phyloP scores from a whole-genome alignment of 768 basidiomycete genomes.

The Imleria badia region DNA sequence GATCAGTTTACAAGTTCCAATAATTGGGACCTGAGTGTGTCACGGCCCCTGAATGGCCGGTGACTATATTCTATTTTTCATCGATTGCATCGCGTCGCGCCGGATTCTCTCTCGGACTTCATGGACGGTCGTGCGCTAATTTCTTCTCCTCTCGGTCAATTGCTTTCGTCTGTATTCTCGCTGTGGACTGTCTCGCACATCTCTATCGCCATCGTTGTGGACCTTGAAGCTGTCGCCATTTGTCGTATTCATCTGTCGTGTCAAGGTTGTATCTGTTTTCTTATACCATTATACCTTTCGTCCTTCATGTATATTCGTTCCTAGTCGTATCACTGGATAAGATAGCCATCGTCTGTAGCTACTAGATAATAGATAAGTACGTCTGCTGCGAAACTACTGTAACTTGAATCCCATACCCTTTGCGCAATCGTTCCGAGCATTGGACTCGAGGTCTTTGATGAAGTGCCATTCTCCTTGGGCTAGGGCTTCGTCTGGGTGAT shows the following conservation, averaged over 20 bases:
- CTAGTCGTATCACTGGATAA: neutral
- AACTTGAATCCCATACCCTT: too few species aligned
- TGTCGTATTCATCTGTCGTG: conserved; percentile 16
- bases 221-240: conserved; percentile 1
- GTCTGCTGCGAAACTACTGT: neutral
- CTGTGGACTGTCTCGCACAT: conserved; percentile 8
- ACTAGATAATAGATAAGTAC: neutral
- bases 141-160: neutral
- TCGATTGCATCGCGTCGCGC: conserved; percentile 4
- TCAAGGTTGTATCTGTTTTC: neutral
- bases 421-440: too few species aligned
- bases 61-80: conserved; percentile 18
- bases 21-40: conserved; percentile 10
- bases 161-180: conserved; percentile 13
- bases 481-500: too few species aligned
- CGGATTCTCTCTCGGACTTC: conserved; percentile 7
- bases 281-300: neutral
- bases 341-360: conserved; percentile 1
- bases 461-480: too few species aligned
- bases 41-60: neutral
- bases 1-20: conserved; percentile 12
- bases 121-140: conserved; percentile 13
- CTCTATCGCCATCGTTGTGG: conserved; percentile 6
- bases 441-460: too few species aligned
- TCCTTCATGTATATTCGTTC: neutral